phyloP scores from a whole-genome alignment of 2,329 filamentous ascomycete species.

The Fusarium sp. region DNA sequence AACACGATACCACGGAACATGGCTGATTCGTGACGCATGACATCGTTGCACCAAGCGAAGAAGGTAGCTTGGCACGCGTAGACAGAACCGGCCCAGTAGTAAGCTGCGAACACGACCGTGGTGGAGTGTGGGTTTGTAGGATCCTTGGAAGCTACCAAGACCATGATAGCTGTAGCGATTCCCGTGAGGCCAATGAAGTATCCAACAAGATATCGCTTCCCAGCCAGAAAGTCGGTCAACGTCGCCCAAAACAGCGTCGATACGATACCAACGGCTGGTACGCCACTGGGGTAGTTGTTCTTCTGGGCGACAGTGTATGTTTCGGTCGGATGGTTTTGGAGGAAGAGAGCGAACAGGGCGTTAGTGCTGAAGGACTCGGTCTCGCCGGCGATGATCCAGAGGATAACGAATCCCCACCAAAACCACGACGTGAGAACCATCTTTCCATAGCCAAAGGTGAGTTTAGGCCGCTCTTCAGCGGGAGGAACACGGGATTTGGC shows the following conservation, averaged over 20 bases:
- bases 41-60: conserved; percentile 80
- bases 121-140: conserved; percentile 55
- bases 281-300: conserved; percentile 67
- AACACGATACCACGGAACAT: conserved; percentile 73
- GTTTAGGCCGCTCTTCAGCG: conserved; percentile 52
- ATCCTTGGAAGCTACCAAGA: conserved; percentile 61
- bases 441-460: conserved; percentile 61
- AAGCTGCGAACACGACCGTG: conserved; percentile 68
- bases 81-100: conserved; percentile 75
- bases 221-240: conserved; percentile 70
- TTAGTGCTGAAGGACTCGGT: conserved; percentile 77
- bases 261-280: conserved; percentile 65
- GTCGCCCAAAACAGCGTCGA: conserved; percentile 76
- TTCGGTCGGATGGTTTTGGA: conserved; percentile 57
- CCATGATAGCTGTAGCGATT: conserved; percentile 68
- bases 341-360: conserved; percentile 61
- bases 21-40: conserved; percentile 70
- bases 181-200: conserved; percentile 75
- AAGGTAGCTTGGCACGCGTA: conserved; percentile 80
- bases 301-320: conserved; percentile 58
- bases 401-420: conserved; percentile 72
- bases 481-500: conserved; percentile 54
- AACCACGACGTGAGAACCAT: conserved; percentile 68
- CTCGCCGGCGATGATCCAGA: conserved; percentile 77
- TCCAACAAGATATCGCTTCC: conserved; percentile 71